Base-by-base conservation (phyloP, 1,284 basidiomycete genomes). In the Leucoagaricus sp. region DNA sequence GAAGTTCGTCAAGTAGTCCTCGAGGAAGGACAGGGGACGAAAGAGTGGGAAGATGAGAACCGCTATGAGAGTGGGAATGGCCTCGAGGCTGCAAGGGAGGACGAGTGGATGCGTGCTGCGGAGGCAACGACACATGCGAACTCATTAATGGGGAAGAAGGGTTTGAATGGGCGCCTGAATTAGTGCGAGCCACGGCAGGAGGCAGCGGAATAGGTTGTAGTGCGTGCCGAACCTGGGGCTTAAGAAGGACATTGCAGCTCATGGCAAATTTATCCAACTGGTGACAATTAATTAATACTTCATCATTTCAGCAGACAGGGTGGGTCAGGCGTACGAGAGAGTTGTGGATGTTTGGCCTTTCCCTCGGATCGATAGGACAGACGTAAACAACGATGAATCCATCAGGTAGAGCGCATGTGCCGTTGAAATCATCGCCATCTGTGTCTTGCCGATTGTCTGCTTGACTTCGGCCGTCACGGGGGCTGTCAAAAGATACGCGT, bases 201-300 rank as follows among this genome's bases (percentile, higher is more conserved):
- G 67, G 59, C 49, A 72, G 71, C 25, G 67, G 70, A 38, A 71
- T 63, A 4, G 67, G 58, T 53, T 65, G 73, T 54, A 72, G 71
- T 45, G 67, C 76, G 50, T 70, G 77, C 61, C 76, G 67, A 57
- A 75, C 60, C 60, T 73, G 62, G 31, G 75, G 66, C 21, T 75
- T 70, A 38, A 84, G 66, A 41, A 74, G 72, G 51, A 91, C 70
- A 40, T 81, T 82, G 4, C 80, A 80, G 62, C 87, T 91, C 79
- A 93, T 85, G 2, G 88, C 76, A 67, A 93, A 93, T 60, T 81
- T 83, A 66, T 93, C 89, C 21, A 93, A 74, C 89, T 92, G 65
- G 4, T 19, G 46, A 47, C 33, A 55, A 40, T 31, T 17, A 26
- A 23, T 34, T 53, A 56, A 49, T 59, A 41, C 55, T 53, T 50